Base-by-base conservation (phyloP, 2,329 filamentous ascomycete species). In the Xylariaceae sp. region DNA sequence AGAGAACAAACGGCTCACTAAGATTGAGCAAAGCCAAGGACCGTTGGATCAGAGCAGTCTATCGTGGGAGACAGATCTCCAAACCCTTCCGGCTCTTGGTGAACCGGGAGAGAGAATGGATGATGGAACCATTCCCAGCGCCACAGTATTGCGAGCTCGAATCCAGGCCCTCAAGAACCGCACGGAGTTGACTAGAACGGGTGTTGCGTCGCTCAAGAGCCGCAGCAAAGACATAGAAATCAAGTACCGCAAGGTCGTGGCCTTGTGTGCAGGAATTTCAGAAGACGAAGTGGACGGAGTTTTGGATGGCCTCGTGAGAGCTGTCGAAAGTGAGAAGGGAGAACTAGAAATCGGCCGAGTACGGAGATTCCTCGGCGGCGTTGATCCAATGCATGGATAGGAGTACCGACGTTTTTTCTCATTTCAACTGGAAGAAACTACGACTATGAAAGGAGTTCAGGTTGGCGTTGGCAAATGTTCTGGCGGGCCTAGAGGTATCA, bases 201-300 rank as follows among this genome's bases (percentile, higher is more conserved):
- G 88, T 66, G 87, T 91, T 1, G 81, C 83, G 15, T 82, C 82
- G 4, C 81, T 99, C 7, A 88, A 90, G 71, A 87, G 88, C 35
- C 86, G 89, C 61, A 93, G 90, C 67, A 87, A 86, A 3, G 92
- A 96, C 56, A 80, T 96, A 2, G 93, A 96, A 69, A 80, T 88
- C 65, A 91, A 94, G 74, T 97, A 97, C 72, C 84, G 92, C 30
- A 89, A 88, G 65, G 90, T 97, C 35, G 91, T 99, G 23, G 86
- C 88, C 56, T 78, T 97, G 10, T 97, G 93, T 71, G 96, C 92
- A 0, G 87, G 86, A 7, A 89, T 92, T 39, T 82, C 85, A 0
- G 91, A 95, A 62, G 80, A 82, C 7, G 84, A 90, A 59, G 89
- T 97, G 11, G 94, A 97, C 67, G 83, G 84, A 59, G 83, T 92